Percentiles rank a stretch among this genome's conserved stretches.
These are phyloP conservation scores for Talaromyces atroroseus DNA, from an alignment of 2,329 filamentous ascomycete species.

Conservation along the genomic window DNA sequence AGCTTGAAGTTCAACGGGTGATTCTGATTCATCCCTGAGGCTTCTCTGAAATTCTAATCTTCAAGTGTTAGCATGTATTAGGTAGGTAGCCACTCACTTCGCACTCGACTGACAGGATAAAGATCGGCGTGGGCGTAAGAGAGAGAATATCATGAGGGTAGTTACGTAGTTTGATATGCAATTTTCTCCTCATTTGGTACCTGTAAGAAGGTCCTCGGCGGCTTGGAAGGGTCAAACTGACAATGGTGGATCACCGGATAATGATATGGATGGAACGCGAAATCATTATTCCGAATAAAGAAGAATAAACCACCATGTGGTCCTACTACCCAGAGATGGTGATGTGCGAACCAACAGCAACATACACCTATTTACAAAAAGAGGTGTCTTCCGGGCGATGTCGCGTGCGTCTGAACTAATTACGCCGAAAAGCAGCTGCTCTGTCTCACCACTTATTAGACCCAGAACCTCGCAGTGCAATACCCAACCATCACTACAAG, in stretches of 20 bases:
- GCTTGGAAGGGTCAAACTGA: not conserved
- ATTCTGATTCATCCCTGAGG: not conserved
- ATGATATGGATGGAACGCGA: conserved; percentile 1
- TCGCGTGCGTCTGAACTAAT: not conserved
- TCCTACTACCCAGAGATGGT: not conserved
- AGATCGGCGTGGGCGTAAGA: not conserved
- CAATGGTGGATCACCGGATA: not conserved
- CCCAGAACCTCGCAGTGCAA: not conserved
- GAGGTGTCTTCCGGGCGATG: not conserved
- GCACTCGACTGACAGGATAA: not conserved
- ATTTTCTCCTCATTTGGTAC: not conserved
- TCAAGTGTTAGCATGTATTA: not conserved
- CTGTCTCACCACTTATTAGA: not conserved
- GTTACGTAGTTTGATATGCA: not conserved
- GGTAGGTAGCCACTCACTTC: not conserved
- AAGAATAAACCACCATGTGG: not conserved
- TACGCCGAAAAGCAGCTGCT: not conserved
- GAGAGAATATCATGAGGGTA: too few species aligned
- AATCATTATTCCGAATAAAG: conserved; percentile 6
- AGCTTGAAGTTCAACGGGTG: not conserved
- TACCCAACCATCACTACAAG: not conserved
- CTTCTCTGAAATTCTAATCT: not conserved
- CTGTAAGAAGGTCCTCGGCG: not conserved
- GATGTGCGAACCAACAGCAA: not conserved
- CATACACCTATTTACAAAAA: not conserved